phyloP scores from a whole-genome alignment of 2,329 filamentous ascomycete genomes.

The Sclerotinia spermophila region DNA sequence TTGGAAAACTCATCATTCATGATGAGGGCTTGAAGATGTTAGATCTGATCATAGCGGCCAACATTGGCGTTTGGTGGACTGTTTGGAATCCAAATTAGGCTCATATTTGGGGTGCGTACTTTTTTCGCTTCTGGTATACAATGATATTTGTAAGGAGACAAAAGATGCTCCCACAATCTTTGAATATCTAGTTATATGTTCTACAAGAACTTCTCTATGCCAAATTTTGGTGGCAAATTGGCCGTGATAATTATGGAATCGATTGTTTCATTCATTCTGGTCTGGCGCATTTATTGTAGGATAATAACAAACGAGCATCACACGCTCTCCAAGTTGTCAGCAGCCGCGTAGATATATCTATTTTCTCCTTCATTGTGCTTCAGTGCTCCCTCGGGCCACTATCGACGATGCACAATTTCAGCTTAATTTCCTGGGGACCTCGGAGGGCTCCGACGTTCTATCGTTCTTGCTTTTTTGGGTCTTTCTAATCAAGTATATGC shows the following conservation, averaged over 20 bases:
- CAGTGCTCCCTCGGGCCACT: not conserved
- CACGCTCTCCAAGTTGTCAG: slow-evolving; percentile 5
- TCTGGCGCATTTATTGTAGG: not conserved
- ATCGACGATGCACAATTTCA: not conserved
- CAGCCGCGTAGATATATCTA: not conserved
- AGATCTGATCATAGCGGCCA: slow-evolving; percentile 85
- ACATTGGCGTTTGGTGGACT: slow-evolving; percentile 91
- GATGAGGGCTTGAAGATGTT: slow-evolving; percentile 94
- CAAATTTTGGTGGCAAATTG: not conserved
- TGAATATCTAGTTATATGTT: not conserved
- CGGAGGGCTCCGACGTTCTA: not conserved
- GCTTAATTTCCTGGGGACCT: slow-evolving; percentile 1
- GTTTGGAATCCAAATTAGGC: slow-evolving; percentile 58
- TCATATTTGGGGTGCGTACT: not conserved
- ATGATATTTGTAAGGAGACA: not conserved
- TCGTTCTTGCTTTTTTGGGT: not conserved
- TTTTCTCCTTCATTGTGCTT: not conserved
- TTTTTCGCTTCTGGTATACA: not conserved
- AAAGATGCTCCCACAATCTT: not conserved
- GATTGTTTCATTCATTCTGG: not conserved
- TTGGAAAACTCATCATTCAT: slow-evolving; percentile 88
- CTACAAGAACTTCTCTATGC: not conserved
- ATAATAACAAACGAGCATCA: not conserved
- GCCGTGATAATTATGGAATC: not conserved
- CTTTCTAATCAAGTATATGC: not conserved